These are phyloP conservation scores for Lagenidium sp. DNA, from an alignment of 352 stramenopile species.

Conservation along the genomic window DNA sequence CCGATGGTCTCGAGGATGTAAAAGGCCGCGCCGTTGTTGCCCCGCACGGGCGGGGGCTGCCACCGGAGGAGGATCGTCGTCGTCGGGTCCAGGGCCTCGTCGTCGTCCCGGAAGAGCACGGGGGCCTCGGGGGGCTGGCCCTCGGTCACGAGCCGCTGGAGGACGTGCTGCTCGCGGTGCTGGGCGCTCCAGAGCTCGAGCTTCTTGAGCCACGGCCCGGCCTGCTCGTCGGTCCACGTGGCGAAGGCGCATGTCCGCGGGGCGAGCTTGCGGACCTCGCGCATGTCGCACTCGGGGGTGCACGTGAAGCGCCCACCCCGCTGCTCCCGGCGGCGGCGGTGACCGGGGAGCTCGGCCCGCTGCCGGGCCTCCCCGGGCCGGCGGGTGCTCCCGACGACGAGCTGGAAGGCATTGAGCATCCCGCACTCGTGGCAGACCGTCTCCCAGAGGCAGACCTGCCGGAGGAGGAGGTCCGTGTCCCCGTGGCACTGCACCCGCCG, in stretches of 20 bases:
- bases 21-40: slow-evolving; percentile 69
- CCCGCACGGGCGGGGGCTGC: slow-evolving; percentile 43
- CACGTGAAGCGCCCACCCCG: slow-evolving; percentile 28
- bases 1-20: slow-evolving; percentile 77
- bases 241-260: slow-evolving; percentile 49
- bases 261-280: slow-evolving; percentile 35
- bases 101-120: slow-evolving; percentile 37
- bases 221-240: slow-evolving; percentile 51
- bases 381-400: slow-evolving; percentile 51
- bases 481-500: slow-evolving; percentile 49
- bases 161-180: slow-evolving; percentile 54
- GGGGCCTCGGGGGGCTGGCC: slow-evolving; percentile 50
- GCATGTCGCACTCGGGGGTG: slow-evolving; percentile 59
- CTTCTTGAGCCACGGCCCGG: slow-evolving; percentile 45
- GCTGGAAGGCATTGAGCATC: slow-evolving; percentile 86
- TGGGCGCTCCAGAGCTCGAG: slow-evolving; percentile 66
- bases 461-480: slow-evolving; percentile 67
- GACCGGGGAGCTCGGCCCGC: slow-evolving; percentile 57
- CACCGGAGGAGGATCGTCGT: slow-evolving; percentile 60
- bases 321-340: slow-evolving; percentile 43
- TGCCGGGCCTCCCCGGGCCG: slow-evolving; percentile 29
- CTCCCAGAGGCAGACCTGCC: slow-evolving; percentile 86
- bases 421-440: slow-evolving; percentile 87
- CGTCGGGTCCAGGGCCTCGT: slow-evolving; percentile 53
- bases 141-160: slow-evolving; percentile 58